Percentiles rank a stretch among this genome's conserved stretches.
Evolutionary conservation across 2,329 filamentous ascomycete species (phyloP).

Genomic region (Chlorencoelia australis): DNA sequence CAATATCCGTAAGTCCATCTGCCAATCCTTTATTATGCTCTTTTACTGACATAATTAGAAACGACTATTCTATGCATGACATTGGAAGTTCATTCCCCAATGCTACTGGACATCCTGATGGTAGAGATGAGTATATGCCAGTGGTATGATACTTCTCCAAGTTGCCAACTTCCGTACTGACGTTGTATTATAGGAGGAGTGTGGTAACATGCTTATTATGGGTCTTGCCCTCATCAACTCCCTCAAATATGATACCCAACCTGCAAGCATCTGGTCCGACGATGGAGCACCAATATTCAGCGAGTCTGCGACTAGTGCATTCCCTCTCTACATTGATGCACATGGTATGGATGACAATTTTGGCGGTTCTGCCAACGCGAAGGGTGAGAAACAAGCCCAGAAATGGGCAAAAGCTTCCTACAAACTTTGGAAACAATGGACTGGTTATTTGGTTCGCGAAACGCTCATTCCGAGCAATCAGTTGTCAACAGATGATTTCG

Average conservation of each 20-base stretch:
- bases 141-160: slow-evolving; percentile 25
- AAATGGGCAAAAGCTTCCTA: slow-evolving; percentile 55
- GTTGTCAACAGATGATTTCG: slow-evolving; percentile 61
- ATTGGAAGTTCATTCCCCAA: slow-evolving; percentile 65
- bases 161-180: neutral
- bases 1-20: slow-evolving; percentile 51
- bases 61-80: slow-evolving; percentile 72
- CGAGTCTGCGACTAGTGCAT: slow-evolving; percentile 16
- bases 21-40: neutral
- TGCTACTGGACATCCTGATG: slow-evolving; percentile 60
- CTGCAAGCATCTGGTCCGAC: slow-evolving; percentile 49
- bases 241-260: slow-evolving; percentile 50
- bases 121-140: slow-evolving; percentile 55
- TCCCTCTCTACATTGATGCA: slow-evolving; percentile 33
- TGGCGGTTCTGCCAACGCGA: slow-evolving; percentile 38
- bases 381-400: slow-evolving; percentile 45
- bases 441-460: slow-evolving; percentile 54
- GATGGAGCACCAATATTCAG: slow-evolving; percentile 23
- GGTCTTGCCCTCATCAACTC: slow-evolving; percentile 68
- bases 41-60: slow-evolving; percentile 27
- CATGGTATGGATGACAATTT: slow-evolving; percentile 50
- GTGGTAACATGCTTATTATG: slow-evolving; percentile 61
- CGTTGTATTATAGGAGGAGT: slow-evolving; percentile 37
- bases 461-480: slow-evolving; percentile 56
- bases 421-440: slow-evolving; percentile 59